Conservation (phyloP, 257 asterid species). For the Eustoma russellianum region DNA sequence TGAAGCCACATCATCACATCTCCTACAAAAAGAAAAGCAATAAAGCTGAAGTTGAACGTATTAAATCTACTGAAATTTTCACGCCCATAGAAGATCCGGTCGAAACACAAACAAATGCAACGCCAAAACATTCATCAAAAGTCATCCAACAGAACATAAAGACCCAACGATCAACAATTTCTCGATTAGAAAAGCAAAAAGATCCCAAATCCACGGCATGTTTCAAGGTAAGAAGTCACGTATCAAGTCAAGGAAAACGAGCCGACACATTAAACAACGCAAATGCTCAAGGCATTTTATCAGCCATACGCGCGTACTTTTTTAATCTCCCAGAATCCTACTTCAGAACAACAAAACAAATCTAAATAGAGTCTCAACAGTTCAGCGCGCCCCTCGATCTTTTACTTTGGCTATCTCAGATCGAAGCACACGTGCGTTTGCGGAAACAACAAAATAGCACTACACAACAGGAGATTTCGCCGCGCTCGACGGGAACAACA, state of each 20-base stretch:
- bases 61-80: no score
- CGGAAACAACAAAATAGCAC: slow-evolving; percentile 28
- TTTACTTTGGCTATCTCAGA: slow-evolving; percentile 16
- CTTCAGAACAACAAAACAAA: slow-evolving; percentile 3
- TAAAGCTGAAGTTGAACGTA: no score
- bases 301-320: slow-evolving; percentile 3
- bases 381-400: slow-evolving; percentile 24
- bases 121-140: slow-evolving; percentile 10
- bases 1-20: neutral
- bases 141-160: slow-evolving; percentile 2
- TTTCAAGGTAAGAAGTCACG: slow-evolving; percentile 3
- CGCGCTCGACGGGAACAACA: slow-evolving; percentile 4
- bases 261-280: slow-evolving; percentile 6
- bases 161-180: neutral
- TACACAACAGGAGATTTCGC: slow-evolving; percentile 4
- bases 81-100: no score
- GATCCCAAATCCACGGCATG: neutral
- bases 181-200: neutral
- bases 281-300: neutral
- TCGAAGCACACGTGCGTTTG: slow-evolving; percentile 20
- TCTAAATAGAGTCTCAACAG: neutral
- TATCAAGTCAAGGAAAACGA: neutral
- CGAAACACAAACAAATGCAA: no score
- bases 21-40: neutral
- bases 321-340: neutral